Base-by-base conservation (phyloP, 139 green algal genomes). In the Chlamydomonas sp. region DNA sequence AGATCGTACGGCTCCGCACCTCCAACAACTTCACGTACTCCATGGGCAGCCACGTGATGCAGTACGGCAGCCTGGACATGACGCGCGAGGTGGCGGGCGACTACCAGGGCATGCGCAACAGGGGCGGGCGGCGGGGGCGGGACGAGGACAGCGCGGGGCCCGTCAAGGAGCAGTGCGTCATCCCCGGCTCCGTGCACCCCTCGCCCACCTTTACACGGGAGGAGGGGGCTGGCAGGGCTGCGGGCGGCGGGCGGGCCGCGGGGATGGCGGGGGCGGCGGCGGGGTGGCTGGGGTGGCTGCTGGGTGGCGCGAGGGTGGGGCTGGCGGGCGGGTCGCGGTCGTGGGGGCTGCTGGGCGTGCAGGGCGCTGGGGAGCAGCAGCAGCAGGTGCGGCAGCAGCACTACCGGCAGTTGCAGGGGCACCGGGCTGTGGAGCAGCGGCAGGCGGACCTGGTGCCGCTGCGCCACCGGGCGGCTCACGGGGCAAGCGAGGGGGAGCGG, bases 371-470 rank as follows among this genome's bases (percentile, higher is more conserved):
- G 77, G 60, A 58, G 8, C 63, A 80, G 18, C 72, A 85, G 49
- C 76, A 71, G 64, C 63, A 63, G 49, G n/a, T 9, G 18, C 57
- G 63, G 20, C 49, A 76, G 61, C 49, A 88, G 85, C 78, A 79
- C 31, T 49, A 49, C 31, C 31, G 31, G 31, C 31, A 49, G 31
- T 0, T 49, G 31, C 31, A 49, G 31, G 31, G 31, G 31, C 31
- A 49, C 69, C 69, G 78, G 8, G 20, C 77, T 5, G 77, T 98
- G 59, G 78, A 80, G 63, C 97, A 99, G 92, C 91, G 96, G 15
- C 96, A 99, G 8, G 97, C 96, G 60, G 96, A 99, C 80, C 91
- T 99, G 87, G 67, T 96, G 86, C 93, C 92, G 7, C 88, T 99
- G 57, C 91, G 81, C 63, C 16, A 85, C 63, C 60, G 31, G 0